These are phyloP conservation scores for Fusarium nematophilum DNA, from an alignment of 2,329 filamentous ascomycete species.

Conservation along the genomic window DNA sequence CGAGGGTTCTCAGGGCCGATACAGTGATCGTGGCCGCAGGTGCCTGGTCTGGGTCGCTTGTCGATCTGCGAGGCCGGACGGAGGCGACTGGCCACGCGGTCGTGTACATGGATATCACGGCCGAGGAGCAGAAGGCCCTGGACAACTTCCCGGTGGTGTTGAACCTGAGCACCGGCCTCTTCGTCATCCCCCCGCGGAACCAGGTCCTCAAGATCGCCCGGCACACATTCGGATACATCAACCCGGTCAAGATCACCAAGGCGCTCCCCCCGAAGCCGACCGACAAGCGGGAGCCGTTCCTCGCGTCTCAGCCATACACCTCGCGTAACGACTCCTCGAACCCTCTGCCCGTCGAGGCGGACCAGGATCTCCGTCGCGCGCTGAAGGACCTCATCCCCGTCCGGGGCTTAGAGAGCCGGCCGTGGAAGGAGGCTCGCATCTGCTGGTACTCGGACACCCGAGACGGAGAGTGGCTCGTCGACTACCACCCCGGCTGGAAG, in stretches of 20 bases:
- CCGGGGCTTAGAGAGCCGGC: slow-evolving; percentile 64
- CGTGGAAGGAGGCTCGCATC: slow-evolving; percentile 71
- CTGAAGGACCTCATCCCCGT: slow-evolving; percentile 71
- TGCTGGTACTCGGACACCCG: slow-evolving; percentile 84
- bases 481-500: slow-evolving; percentile 72
- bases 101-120: slow-evolving; percentile 79
- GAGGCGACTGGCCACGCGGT: slow-evolving; percentile 86
- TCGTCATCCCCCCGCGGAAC: slow-evolving; percentile 76
- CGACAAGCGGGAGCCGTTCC: slow-evolving; percentile 43
- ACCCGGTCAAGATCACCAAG: slow-evolving; percentile 55
- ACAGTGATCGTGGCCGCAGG: slow-evolving; percentile 85
- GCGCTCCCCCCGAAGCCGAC: slow-evolving; percentile 48
- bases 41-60: slow-evolving; percentile 83
- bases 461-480: slow-evolving; percentile 76
- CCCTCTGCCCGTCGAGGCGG: slow-evolving; percentile 69
- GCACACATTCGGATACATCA: slow-evolving; percentile 76
- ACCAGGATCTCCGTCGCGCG: slow-evolving; percentile 69
- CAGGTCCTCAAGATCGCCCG: slow-evolving; percentile 75
- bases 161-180: slow-evolving; percentile 77
- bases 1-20: slow-evolving; percentile 65
- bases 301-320: slow-evolving; percentile 52
- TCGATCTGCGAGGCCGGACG: slow-evolving; percentile 81
- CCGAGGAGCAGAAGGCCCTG: slow-evolving; percentile 75
- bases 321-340: slow-evolving; percentile 54
- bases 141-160: slow-evolving; percentile 76